These are phyloP conservation scores for Monascus ruber DNA, from an alignment of 2,329 filamentous ascomycete genomes.

Conservation along the genomic window DNA sequence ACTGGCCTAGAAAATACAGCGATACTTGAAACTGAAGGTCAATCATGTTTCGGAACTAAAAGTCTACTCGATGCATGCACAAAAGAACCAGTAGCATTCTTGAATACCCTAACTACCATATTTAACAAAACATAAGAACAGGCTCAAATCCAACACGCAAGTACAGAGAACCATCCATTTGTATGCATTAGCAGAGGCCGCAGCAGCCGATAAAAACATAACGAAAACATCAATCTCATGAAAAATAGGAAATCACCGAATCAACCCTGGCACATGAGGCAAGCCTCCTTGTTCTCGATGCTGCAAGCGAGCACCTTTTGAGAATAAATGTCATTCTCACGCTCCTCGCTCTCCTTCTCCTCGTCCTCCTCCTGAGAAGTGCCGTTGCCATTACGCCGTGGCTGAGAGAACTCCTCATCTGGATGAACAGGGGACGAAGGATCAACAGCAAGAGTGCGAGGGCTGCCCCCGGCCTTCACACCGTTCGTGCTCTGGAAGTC, in stretches of 20 bases:
- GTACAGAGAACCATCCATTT: too few species aligned
- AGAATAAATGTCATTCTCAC: slow-evolving; percentile 89
- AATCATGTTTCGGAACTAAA: too few species aligned
- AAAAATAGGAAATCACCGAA: slow-evolving; percentile 6
- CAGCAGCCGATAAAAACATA: too few species aligned
- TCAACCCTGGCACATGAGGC: slow-evolving; percentile 95
- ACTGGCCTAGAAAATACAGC: too few species aligned
- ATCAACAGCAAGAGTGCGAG: slow-evolving; percentile 51
- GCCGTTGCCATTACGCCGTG: slow-evolving; percentile 34
- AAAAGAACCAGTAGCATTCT: too few species aligned
- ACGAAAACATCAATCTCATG: slow-evolving; percentile 5
- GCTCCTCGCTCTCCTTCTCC: slow-evolving; percentile 57
- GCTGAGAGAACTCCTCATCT: slow-evolving; percentile 53
- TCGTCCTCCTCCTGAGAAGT: slow-evolving; percentile 50
- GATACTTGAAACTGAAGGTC: too few species aligned
- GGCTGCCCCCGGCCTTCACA: slow-evolving; percentile 8
- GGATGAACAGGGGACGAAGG: slow-evolving; percentile 48
- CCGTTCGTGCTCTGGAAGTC: slow-evolving; percentile 15
- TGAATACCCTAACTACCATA: too few species aligned
- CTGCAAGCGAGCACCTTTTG: slow-evolving; percentile 87
- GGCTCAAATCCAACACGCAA: too few species aligned
- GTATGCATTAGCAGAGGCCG: too few species aligned
- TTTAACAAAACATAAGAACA: too few species aligned
- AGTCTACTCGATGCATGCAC: too few species aligned
- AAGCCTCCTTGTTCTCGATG: slow-evolving; percentile 92